Evolutionary conservation across 23 red algal genomes (phyloP).

Genomic region (Cyanidiococcus yangmingshanensis): DNA sequence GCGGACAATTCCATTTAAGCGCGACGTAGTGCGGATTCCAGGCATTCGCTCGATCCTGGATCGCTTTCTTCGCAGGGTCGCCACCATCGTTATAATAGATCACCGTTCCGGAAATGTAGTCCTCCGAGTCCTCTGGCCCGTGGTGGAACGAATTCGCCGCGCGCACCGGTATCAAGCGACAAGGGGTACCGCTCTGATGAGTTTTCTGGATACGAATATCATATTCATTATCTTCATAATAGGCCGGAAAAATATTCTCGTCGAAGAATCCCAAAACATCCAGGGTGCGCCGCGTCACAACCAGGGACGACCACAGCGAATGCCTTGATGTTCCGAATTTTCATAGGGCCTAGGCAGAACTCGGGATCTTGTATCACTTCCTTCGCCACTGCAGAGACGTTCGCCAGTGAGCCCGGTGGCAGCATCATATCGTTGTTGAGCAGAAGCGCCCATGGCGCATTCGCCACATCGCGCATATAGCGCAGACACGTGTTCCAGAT

Average conservation of each 20-base stretch:
- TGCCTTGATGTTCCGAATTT: not conserved
- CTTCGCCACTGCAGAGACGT: not conserved
- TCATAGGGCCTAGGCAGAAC: not conserved
- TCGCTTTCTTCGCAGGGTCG: not conserved
- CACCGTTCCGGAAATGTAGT: not conserved
- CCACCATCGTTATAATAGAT: not conserved
- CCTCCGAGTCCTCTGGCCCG: not conserved
- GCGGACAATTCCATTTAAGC: not conserved
- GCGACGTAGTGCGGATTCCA: conserved; percentile 8
- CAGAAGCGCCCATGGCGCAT: not conserved
- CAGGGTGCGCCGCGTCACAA: not conserved
- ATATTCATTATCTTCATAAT: not conserved
- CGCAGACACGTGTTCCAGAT: conserved; percentile 5
- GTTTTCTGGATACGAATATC: not conserved
- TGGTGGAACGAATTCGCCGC: not conserved
- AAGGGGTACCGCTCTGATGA: not conserved
- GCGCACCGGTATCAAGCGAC: not conserved
- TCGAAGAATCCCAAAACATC: not conserved
- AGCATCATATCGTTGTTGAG: conserved; percentile 7
- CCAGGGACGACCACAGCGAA: not conserved
- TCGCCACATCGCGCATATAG: conserved; percentile 9
- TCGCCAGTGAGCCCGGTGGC: not conserved
- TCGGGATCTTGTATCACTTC: not conserved
- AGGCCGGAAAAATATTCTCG: conserved; percentile 11
- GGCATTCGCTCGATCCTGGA: not conserved